phyloP scores from a whole-genome alignment of 1,284 basidiomycete genomes.

The Melampsora americana region DNA sequence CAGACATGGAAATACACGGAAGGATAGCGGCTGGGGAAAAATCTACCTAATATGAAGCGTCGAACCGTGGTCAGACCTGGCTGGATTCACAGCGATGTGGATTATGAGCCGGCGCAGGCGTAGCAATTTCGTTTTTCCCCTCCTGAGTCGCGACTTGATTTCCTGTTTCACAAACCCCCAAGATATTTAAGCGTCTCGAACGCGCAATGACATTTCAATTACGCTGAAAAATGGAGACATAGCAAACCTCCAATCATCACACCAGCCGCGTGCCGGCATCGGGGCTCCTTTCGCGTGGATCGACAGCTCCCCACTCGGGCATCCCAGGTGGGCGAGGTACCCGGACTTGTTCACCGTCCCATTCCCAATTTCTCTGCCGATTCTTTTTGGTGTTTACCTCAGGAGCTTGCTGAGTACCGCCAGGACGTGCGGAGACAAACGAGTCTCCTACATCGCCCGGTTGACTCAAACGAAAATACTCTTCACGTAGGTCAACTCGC shows the following conservation, averaged over 20 bases:
- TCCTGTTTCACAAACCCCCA: no score
- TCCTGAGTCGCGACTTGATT: no score
- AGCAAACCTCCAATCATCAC: neutral
- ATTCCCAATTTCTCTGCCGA: conserved; percentile 29
- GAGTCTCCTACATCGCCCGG: conserved; percentile 8
- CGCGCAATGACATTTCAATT: no score
- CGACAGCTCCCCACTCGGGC: conserved; percentile 38
- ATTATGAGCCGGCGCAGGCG: no score
- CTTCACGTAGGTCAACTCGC: conserved; percentile 53
- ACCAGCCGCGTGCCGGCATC: conserved; percentile 27
- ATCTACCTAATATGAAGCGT: no score
- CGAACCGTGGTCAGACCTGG: no score
- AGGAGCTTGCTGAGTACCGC: neutral
- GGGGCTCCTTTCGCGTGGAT: conserved; percentile 17
- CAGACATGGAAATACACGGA: no score
- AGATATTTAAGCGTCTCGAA: no score
- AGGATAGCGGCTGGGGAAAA: no score
- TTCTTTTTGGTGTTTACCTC: conserved; percentile 2
- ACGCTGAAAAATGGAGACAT: no score
- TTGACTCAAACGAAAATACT: conserved; percentile 50
- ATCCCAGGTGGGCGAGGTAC: conserved; percentile 22
- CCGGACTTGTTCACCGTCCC: conserved; percentile 42
- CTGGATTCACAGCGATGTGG: no score
- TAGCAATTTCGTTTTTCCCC: no score
- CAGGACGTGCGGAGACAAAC: neutral